Evolutionary conservation across 768 basidiomycete genomes (phyloP), one percentile per base, ranked within the genome.

Genomic region (Rhodotorula babjevae): DNA sequence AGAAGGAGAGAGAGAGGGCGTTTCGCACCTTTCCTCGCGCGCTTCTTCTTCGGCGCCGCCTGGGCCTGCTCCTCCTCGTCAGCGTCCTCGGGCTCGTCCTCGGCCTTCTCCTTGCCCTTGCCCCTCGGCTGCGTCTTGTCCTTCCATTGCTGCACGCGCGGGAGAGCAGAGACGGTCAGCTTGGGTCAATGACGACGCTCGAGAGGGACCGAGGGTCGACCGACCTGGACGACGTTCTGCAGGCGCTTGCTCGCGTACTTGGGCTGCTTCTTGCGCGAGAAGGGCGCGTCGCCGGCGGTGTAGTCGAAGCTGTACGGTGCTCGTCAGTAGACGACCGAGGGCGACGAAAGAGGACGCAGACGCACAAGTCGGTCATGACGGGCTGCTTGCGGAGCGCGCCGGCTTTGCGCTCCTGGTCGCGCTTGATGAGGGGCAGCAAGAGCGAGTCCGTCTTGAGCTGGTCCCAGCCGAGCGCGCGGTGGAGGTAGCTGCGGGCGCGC

Each of bases 371-470:
- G 27, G 67, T 55, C 36, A 75, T 44, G 42, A 49, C n/a, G 36
- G 33, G 33, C 53, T 75, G 74, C 27, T 42, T 36, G 11, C 47
- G 44, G 8, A 42, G 50, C 46, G 29, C 58, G 36, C 70, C 70
- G 10, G 63, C 67, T 31, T 67, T 72, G 56, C 71, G 71, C 57
- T 73, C 72, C 21, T 68, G 66, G 65, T 77, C 73, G 11, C 76
- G 69, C 55, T 76, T 69, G 55, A 79, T 75, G 10, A 79, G 67
- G 5, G 78, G 78, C 27, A 74, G 59, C 27, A 79, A 46, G 19
- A 59, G 10, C 25, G 67, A 59, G 63, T 77, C 75, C 11, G 69
- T 56, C 68, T 78, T 78, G 31, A 49, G 27, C 36, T 61, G 58
- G 8, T 47, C 60, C 78, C 78, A 79, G 27, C 74, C 71, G 46